Evolutionary conservation across 2,329 filamentous ascomycete species (phyloP).

Genomic region (Aspergillus japonicus): DNA sequence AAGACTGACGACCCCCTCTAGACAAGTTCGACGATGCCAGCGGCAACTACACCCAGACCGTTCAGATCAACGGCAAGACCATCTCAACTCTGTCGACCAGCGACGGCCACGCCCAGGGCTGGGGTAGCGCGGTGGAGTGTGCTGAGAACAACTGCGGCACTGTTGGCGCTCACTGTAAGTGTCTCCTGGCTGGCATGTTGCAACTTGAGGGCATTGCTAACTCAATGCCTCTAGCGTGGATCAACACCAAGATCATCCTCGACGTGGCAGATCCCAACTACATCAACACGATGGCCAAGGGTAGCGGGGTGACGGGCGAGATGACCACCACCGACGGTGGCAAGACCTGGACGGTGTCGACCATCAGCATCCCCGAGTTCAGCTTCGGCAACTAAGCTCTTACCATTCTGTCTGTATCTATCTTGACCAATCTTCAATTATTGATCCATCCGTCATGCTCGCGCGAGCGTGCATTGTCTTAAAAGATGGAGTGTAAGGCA

Average conservation of each 20-base stretch:
- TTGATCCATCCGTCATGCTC: too few species aligned
- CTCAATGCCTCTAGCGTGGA: constrained; percentile 31
- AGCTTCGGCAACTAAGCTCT: constrained; percentile 12
- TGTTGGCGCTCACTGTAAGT: constrained; percentile 39
- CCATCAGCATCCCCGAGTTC: constrained; percentile 36
- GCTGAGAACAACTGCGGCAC: constrained; percentile 42
- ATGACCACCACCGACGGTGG: constrained; percentile 44
- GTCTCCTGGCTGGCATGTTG: too few species aligned
- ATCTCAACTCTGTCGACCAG: constrained; percentile 47
- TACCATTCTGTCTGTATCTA: not conserved
- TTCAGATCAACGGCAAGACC: constrained; percentile 35
- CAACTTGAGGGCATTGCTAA: too few species aligned
- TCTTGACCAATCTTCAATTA: too few species aligned
- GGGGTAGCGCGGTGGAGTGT: constrained; percentile 47
- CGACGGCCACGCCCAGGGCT: constrained; percentile 45
- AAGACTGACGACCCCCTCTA: not conserved
- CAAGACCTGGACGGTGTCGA: constrained; percentile 46
- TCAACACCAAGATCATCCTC: constrained; percentile 43
- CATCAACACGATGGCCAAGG: constrained; percentile 39
- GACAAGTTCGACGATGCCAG: constrained; percentile 55
- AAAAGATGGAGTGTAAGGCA: too few species aligned
- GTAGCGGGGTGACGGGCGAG: constrained; percentile 42
- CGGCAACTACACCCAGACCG: constrained; percentile 36
- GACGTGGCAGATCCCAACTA: constrained; percentile 32
- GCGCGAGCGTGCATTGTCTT: too few species aligned